These are phyloP conservation scores for Acanthamoeba sp. DNA, from an alignment of 208 protist species.

Conservation along the genomic window DNA sequence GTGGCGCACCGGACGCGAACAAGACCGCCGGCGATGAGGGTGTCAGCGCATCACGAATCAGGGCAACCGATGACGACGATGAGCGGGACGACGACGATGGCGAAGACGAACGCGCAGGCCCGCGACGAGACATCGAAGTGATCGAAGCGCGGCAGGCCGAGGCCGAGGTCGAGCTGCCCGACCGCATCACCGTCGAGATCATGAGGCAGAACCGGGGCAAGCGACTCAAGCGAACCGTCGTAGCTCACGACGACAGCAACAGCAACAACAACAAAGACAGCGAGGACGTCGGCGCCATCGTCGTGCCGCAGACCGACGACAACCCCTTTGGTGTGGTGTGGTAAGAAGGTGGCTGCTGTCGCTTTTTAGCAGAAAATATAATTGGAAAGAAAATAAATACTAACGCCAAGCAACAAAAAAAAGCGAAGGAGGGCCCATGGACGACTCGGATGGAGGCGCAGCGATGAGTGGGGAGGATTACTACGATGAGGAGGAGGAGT, in stretches of 20 bases:
- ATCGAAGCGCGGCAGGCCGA: neutral
- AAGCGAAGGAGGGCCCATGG: no score
- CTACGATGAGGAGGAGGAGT: neutral
- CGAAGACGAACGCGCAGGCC: neutral
- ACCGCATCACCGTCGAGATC: neutral
- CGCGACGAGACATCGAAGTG: neutral
- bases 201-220: neutral
- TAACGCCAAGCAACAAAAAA: no score
- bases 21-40: neutral
- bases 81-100: neutral
- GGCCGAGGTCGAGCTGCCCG: neutral
- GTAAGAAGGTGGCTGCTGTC: neutral
- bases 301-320: neutral
- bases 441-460: neutral
- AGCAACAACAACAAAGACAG: neutral
- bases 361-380: neutral
- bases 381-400: neutral
- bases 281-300: neutral
- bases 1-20: neutral
- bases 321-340: constrained; percentile 24
- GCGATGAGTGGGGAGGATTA: neutral
- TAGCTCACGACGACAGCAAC: neutral
- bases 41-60: neutral
- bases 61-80: neutral
- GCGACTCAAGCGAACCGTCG: neutral